A percentile compares a stretch with the other conserved stretches of the same genome.
Evolutionary conservation across 2,329 filamentous ascomycete species (phyloP).

Genomic region (Tolypocladium tundrense): DNA sequence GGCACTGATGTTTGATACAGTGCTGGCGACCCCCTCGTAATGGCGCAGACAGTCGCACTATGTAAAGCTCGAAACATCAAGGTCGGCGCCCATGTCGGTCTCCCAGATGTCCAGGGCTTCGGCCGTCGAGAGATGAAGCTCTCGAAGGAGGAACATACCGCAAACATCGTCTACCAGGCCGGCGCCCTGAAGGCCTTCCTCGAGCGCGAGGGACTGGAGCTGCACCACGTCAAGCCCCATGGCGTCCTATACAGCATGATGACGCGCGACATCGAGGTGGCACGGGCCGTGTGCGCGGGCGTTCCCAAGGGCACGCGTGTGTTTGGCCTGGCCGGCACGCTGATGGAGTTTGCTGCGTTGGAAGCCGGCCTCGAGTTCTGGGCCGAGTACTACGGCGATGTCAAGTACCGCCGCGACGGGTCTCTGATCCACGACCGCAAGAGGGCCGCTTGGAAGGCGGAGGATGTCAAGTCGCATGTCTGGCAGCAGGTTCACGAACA

Average conservation of each 20-base stretch:
- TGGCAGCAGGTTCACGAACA: not conserved
- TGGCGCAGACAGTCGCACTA: slow-evolving; percentile 7
- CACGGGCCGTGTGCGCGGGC: slow-evolving; percentile 14
- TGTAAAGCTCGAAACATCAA: slow-evolving; percentile 8
- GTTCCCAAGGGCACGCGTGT: slow-evolving; percentile 13
- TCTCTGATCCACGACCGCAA: slow-evolving; percentile 31
- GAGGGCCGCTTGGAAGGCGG: slow-evolving; percentile 22
- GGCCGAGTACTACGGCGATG: slow-evolving; percentile 16
- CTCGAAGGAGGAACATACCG: slow-evolving; percentile 6
- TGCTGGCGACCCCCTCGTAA: slow-evolving; percentile 9
- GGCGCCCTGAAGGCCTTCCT: slow-evolving; percentile 8
- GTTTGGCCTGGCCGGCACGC: slow-evolving; percentile 15
- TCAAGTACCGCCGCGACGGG: slow-evolving; percentile 15
- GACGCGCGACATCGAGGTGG: slow-evolving; percentile 13
- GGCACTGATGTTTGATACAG: not conserved
- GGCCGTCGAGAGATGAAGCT: slow-evolving; percentile 11
- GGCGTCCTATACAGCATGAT: slow-evolving; percentile 19
- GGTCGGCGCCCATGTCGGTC: slow-evolving; percentile 8
- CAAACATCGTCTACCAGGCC: slow-evolving; percentile 9
- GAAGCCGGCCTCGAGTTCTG: slow-evolving; percentile 14
- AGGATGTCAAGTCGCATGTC: slow-evolving; percentile 1
- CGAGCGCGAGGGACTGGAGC: slow-evolving; percentile 7
- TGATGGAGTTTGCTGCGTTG: slow-evolving; percentile 12
- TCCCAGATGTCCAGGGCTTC: slow-evolving; percentile 10
- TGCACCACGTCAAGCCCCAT: slow-evolving; percentile 11